phyloP scores from a whole-genome alignment of 305 asterid species.

The Andrographis paniculata region DNA sequence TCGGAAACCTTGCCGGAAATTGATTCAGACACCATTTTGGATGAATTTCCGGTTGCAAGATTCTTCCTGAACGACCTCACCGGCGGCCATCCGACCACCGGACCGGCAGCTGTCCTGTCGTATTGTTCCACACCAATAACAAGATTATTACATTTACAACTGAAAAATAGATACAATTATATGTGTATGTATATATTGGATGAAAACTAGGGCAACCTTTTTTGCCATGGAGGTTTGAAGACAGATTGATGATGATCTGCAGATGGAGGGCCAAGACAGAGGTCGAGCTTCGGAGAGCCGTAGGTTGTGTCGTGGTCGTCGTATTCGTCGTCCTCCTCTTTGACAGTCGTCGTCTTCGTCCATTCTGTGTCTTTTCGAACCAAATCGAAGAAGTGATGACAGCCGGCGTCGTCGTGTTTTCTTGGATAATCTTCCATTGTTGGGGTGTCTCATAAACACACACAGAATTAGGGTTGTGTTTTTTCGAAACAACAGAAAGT shows the following conservation, averaged over 20 bases:
- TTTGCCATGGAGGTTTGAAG: constrained; percentile 6
- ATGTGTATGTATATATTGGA: too few relatives aligned
- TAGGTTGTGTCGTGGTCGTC: constrained; percentile 18
- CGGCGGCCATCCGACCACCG: constrained; percentile 97
- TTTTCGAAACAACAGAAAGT: too few relatives aligned
- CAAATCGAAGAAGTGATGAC: constrained; percentile 51
- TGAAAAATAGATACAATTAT: too few relatives aligned
- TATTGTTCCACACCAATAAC: constrained; percentile 4
- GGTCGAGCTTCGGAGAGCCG: constrained; percentile 47
- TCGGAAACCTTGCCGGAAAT: constrained; percentile 24
- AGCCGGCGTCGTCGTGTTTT: constrained; percentile 31
- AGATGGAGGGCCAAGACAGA: constrained; percentile 82
- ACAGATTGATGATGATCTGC: constrained; percentile 20
- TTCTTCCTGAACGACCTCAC: constrained; percentile 70
- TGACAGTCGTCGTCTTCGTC: constrained; percentile 23
- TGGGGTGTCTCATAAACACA: too few relatives aligned
- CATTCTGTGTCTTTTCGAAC: constrained; percentile 35
- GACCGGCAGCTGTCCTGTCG: constrained; percentile 64
- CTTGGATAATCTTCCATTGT: constrained; percentile 49
- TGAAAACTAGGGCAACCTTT: too few relatives aligned
- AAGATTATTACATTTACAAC: not conserved
- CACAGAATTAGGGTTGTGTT: too few relatives aligned
- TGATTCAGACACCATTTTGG: constrained; percentile 35
- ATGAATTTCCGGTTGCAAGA: constrained; percentile 41
- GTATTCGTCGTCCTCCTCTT: constrained; percentile 28